Base-by-base conservation (phyloP, 2,329 filamentous ascomycete species). In the Paraphoma chrysanthemicola region DNA sequence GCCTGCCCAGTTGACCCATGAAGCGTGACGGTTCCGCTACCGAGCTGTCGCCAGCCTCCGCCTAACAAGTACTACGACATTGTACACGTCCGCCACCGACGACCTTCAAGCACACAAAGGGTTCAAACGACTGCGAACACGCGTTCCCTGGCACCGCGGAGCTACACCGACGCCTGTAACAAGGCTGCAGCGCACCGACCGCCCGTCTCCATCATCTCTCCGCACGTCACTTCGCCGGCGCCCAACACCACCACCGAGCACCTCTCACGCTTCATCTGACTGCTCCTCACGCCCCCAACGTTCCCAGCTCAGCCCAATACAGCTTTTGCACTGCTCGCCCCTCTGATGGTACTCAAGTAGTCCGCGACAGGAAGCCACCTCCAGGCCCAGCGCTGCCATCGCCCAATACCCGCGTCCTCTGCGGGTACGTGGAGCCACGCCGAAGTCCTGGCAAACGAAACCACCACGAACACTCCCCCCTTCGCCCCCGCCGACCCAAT, bases 401-500 rank as follows among this genome's bases (percentile, higher is more conserved):
- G 57, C 59, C 53, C 47, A 59, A 54, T 61, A 65, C 61, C 64
- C 68, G 70, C 71, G 59, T 61, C 62, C 60, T 59, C 59, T 71
- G 73, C 74, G 68, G 67, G 66, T 69, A 72, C 69, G 64, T 57
- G 60, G 51, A 51, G 49, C 60, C 62, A 64, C 60, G 69, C 57
- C 66, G 59, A 74, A 87, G 88, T 87, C 84, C 89, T 91, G 89
- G 89, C 89, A 85, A 85, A 90, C 86, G 85, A 87, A 82, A 81
- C 73, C 76, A 81, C 85, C 79, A 81, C 79, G 75, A 78, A 36
- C 14, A 10, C 80, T 78, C 81, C 85, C 84, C 85, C 84, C 84
- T 81, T 83, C 86, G 82, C 83, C 82, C 80, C 89, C 86, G 88
- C 88, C 87, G 78, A 84, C 82, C 85, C 86, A 83, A 78, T 83